phyloP scores from a whole-genome alignment of 2,329 filamentous ascomycete species.

The Geosmithia flava region DNA sequence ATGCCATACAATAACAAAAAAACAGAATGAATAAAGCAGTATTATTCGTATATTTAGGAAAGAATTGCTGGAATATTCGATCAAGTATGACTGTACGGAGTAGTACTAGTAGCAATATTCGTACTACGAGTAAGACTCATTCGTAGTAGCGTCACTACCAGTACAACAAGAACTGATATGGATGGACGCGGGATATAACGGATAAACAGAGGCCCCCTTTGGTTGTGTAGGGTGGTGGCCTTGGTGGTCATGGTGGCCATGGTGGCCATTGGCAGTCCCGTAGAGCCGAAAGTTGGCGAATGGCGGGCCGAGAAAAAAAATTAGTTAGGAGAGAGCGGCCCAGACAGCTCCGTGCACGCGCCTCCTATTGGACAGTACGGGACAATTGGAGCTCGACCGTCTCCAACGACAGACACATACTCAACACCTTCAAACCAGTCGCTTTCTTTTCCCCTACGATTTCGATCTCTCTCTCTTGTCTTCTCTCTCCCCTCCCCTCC shows the following conservation, averaged over 20 bases:
- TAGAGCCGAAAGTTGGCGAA: slow-evolving; percentile 1
- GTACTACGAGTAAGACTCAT: too few species aligned
- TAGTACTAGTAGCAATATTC: too few species aligned
- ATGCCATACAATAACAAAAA: too few species aligned
- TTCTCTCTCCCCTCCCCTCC: neutral
- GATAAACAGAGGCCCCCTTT: neutral
- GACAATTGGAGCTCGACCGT: neutral
- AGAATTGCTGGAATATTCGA: too few species aligned
- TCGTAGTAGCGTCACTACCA: too few species aligned
- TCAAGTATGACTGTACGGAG: too few species aligned
- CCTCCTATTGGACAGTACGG: neutral
- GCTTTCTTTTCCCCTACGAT: neutral
- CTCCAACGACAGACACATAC: neutral
- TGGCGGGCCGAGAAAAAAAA: slow-evolving; percentile 1
- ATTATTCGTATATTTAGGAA: too few species aligned
- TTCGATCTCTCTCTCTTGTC: neutral
- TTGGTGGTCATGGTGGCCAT: neutral
- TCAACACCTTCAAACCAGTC: neutral
- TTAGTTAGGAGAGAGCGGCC: neutral
- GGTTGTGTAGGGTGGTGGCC: too few species aligned
- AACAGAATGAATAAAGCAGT: too few species aligned
- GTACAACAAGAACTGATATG: neutral
- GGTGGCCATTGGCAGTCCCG: neutral
- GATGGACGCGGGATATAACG: slow-evolving; percentile 3
- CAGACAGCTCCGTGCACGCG: neutral